A percentile compares a stretch with the other conserved stretches of the same genome.
Evolutionary conservation across 1,139 yeast species (phyloP).

Genomic region (Taphrina flavorubra): DNA sequence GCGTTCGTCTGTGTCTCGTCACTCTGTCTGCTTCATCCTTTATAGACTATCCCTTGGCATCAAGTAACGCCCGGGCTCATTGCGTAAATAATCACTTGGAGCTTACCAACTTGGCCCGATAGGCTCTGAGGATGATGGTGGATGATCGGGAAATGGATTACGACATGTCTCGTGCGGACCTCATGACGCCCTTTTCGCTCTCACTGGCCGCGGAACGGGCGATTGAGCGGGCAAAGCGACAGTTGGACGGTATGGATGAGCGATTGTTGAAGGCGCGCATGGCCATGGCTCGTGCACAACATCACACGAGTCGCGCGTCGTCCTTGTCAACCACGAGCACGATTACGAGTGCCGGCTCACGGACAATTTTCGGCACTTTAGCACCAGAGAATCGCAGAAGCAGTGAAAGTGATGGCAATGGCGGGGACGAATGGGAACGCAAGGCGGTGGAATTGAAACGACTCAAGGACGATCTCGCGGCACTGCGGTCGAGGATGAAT

Average conservation of each 20-base stretch:
- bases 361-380: background rate
- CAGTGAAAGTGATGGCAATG: background rate
- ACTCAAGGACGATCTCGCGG: constrained; percentile 13
- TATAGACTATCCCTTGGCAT: no score
- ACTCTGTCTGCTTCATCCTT: no score
- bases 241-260: constrained; percentile 38
- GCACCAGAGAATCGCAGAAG: background rate
- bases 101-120: background rate
- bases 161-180: constrained; percentile 33
- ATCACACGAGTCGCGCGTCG: background rate
- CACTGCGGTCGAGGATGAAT: constrained; percentile 5
- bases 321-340: background rate
- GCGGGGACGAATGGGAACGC: constrained; percentile 1
- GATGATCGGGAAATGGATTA: constrained; percentile 11
- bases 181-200: constrained; percentile 39
- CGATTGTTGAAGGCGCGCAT: constrained; percentile 22
- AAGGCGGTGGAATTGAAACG: constrained; percentile 11
- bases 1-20: no score
- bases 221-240: constrained; percentile 31
- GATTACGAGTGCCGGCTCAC: background rate
- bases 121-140: background rate
- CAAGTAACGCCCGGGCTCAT: no score
- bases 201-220: constrained; percentile 37
- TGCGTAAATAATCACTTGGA: no score
- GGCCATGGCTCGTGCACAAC: constrained; percentile 21